Base-by-base conservation (phyloP, 139 green algal species). In the Chlorella sp. region DNA sequence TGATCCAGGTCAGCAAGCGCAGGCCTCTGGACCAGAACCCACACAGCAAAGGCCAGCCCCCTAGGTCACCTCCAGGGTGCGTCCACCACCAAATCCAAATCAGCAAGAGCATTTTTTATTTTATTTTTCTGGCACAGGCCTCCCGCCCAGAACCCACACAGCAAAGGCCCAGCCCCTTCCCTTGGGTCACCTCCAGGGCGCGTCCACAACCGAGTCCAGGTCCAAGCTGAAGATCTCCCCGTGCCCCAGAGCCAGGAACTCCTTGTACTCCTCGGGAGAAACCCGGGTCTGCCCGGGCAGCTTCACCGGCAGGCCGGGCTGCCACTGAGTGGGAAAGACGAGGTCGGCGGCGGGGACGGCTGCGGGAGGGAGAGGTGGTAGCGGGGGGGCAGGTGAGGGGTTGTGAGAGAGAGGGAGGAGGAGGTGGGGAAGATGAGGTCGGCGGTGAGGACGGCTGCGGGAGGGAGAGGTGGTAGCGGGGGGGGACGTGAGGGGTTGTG, bases 211-310 rank as follows among this genome's bases (percentile, higher is more conserved):
- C 37, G 91, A 90, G 87, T 98, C 95, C 18, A 97, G 64, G 83
- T 98, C 96, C 24, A 99, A 92, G 68, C 92, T 90, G 85, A 97
- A 99, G 73, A 99, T 97, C 48, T 98, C 97, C 2, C 97, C 97
- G 90, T 99, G 97, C 0, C 97, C 97, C 39, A 99, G 93, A 0
- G 84, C 86, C 77, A 98, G 91, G 90, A 99, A 99, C 89, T 98
- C 97, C 34, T 94, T 93, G 92, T 99, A 99, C 90, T 99, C 97
- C 34, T 98, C 97, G 0, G 94, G 95, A 11, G 39, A 68, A 15
- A 88, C 84, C 0, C 73, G 84, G 39, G 84, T 76, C 66, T 61
- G 97, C 15, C 96, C 93, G 3, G 97, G 97, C 91, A 99, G 92
- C 88, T 96, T 96, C 75, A 98, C 94, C 15, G 88, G 91, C 90